phyloP scores from a whole-genome alignment of 2,329 filamentous ascomycete genomes.

The Sclerotinia sclerotiorum region DNA sequence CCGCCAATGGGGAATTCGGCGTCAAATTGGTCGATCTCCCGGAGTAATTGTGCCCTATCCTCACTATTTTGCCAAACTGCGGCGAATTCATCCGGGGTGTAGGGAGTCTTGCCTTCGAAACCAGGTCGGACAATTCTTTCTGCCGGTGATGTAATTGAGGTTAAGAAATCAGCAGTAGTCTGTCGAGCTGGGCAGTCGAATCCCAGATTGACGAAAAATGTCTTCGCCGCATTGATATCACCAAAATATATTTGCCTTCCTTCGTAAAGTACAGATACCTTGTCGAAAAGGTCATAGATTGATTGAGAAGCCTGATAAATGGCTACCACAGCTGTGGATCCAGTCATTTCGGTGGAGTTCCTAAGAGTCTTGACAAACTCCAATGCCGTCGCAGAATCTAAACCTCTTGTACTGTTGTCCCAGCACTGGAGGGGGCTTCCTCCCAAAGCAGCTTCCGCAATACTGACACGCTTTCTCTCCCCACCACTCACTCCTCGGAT shows the following conservation, averaged over 20 bases:
- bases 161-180: constrained; percentile 65
- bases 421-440: constrained; percentile 67
- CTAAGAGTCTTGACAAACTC: constrained; percentile 70
- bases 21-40: constrained; percentile 56
- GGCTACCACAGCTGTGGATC: constrained; percentile 63
- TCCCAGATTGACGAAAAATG: constrained; percentile 70
- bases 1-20: constrained; percentile 38
- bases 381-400: constrained; percentile 71
- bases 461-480: constrained; percentile 76
- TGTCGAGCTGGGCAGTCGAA: constrained; percentile 67
- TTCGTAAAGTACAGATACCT: constrained; percentile 64
- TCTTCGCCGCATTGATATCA: constrained; percentile 58
- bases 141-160: constrained; percentile 65
- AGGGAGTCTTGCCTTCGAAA: constrained; percentile 57
- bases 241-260: constrained; percentile 75
- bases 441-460: constrained; percentile 69
- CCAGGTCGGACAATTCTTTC: constrained; percentile 57
- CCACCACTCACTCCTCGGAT: constrained; percentile 71
- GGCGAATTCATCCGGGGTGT: constrained; percentile 56
- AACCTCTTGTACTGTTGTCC: constrained; percentile 73
- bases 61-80: constrained; percentile 51
- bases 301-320: constrained; percentile 71
- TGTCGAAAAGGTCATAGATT: constrained; percentile 65
- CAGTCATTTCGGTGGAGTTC: constrained; percentile 62
- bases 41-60: constrained; percentile 45